These are phyloP conservation scores for Picochlorum sp. DNA, from an alignment of 139 green algal genomes.

Conservation along the genomic window DNA sequence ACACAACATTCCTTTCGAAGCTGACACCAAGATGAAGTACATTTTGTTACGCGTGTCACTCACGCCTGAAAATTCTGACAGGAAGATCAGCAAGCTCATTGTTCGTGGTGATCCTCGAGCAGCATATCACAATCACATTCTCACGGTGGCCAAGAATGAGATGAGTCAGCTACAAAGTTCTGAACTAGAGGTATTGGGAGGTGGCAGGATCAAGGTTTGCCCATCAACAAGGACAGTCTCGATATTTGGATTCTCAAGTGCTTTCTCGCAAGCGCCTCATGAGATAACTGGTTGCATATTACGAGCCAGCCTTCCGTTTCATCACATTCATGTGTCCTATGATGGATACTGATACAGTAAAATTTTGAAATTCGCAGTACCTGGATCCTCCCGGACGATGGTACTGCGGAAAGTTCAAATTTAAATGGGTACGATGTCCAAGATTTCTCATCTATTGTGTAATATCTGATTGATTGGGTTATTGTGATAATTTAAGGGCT, in stretches of 20 bases:
- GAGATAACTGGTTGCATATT: conserved; percentile 56
- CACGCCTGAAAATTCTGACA: not conserved
- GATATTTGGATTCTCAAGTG: conserved; percentile 67
- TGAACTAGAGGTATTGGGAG: conserved; percentile 6
- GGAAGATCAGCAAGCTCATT: conserved; percentile 48
- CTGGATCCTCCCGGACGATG: not conserved
- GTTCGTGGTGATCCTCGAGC: conserved; percentile 55
- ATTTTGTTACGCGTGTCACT: conserved; percentile 54
- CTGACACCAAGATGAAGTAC: conserved; percentile 63
- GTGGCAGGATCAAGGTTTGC: conserved; percentile 4
- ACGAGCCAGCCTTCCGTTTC: conserved; percentile 47
- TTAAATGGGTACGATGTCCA: too few species aligned
- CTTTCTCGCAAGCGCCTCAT: conserved; percentile 69
- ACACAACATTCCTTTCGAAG: not conserved
- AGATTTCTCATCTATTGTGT: too few species aligned
- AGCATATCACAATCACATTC: conserved; percentile 68
- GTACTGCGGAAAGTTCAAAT: not conserved
- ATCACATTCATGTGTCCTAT: conserved; percentile 54
- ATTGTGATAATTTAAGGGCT: too few species aligned
- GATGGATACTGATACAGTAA: conserved; percentile 55
- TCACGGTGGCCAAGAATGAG: conserved; percentile 15
- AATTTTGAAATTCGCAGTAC: not conserved
- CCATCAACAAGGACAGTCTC: not conserved
- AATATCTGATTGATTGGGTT: too few species aligned
- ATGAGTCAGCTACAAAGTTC: conserved; percentile 22